phyloP scores from a whole-genome alignment of 768 basidiomycete species.

The Coprinopsis cinerea region DNA sequence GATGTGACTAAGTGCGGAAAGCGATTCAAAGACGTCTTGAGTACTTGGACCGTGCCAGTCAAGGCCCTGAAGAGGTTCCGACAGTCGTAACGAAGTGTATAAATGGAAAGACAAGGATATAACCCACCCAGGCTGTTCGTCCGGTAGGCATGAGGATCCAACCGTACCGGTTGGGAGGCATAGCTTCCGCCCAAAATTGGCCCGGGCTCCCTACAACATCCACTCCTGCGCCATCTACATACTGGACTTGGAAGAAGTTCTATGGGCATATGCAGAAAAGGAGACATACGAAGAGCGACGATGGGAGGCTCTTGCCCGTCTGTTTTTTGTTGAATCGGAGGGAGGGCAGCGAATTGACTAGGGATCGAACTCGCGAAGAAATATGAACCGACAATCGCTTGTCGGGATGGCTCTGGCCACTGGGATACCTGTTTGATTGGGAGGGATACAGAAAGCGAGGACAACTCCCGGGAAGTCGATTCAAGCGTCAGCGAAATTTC shows the following conservation, averaged over 20 bases:
- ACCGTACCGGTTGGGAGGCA: slow-evolving; percentile 50
- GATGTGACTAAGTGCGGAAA: slow-evolving; percentile 51
- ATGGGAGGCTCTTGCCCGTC: slow-evolving; percentile 32
- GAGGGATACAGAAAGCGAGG: slow-evolving; percentile 30
- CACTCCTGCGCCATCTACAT: slow-evolving; percentile 83
- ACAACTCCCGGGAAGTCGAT: slow-evolving; percentile 15
- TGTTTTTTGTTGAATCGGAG: slow-evolving; percentile 36
- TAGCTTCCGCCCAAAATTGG: slow-evolving; percentile 56
- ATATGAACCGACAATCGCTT: slow-evolving; percentile 51
- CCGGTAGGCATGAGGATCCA: slow-evolving; percentile 87
- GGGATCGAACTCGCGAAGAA: slow-evolving; percentile 51
- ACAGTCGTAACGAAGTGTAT: neutral
- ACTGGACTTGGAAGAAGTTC: slow-evolving; percentile 2
- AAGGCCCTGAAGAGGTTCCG: slow-evolving; percentile 49
- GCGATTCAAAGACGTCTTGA: slow-evolving; percentile 57
- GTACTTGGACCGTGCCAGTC: slow-evolving; percentile 91
- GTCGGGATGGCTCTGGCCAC: slow-evolving; percentile 30
- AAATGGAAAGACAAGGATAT: neutral
- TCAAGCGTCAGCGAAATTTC: slow-evolving; percentile 34
- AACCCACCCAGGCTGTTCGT: slow-evolving; percentile 69
- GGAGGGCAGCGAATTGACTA: slow-evolving; percentile 50
- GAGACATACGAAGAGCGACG: slow-evolving; percentile 1
- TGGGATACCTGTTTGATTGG: slow-evolving; percentile 37
- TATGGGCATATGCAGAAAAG: slow-evolving; percentile 1
- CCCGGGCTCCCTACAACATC: slow-evolving; percentile 51